Evolutionary conservation across 768 basidiomycete species (phyloP).

Genomic region (Jaapia argillacea): DNA sequence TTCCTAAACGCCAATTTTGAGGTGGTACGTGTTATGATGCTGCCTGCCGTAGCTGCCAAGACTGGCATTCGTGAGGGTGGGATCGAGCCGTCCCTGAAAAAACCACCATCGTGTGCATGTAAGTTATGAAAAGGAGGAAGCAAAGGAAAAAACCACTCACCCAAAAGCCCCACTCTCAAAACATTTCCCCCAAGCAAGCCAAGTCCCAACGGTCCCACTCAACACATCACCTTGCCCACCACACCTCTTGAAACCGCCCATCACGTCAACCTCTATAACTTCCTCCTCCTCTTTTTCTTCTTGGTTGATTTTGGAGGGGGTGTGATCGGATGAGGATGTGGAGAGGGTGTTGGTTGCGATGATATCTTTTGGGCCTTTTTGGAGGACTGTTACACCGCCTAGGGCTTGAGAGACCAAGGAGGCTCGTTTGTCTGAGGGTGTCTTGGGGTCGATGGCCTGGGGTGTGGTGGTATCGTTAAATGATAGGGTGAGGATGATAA

Average conservation of each 20-base stretch:
- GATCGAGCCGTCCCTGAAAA: conserved; percentile 38
- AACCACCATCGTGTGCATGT: too few relatives aligned
- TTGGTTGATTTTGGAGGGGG: conserved; percentile 29
- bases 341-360: conserved; percentile 70
- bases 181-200: conserved; percentile 93
- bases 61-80: conserved; percentile 64
- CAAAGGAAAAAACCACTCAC: conserved; percentile 24
- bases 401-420: conserved; percentile 60
- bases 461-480: too few relatives aligned
- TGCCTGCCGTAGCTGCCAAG: conserved; percentile 77
- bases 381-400: conserved; percentile 81
- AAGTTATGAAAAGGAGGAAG: not conserved
- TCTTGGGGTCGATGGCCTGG: conserved; percentile 45
- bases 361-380: conserved; percentile 81
- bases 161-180: conserved; percentile 81
- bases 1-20: conserved; percentile 68
- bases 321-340: conserved; percentile 33
- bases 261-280: conserved; percentile 51
- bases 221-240: conserved; percentile 96
- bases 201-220: conserved; percentile 77
- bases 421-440: conserved; percentile 47
- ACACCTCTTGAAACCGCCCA: conserved; percentile 85
- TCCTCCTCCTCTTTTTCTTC: conserved; percentile 42
- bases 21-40: conserved; percentile 80
- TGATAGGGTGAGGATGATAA: not conserved